Conservation (phyloP, 2,329 filamentous ascomycete species). For the Ophiocordyceps camponoti-floridani region DNA sequence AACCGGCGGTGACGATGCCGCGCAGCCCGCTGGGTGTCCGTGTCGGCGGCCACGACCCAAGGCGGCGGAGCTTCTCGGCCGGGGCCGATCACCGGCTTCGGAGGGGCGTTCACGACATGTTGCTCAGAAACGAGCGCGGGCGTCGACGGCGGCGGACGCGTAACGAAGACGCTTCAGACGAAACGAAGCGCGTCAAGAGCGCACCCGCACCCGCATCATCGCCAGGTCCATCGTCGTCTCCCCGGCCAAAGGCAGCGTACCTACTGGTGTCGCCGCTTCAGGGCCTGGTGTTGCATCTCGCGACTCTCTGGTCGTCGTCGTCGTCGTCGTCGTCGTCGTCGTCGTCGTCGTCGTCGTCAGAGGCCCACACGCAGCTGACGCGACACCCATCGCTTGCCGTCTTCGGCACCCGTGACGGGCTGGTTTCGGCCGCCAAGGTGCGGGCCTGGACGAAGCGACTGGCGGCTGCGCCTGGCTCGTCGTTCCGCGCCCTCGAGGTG, state of each 20-base stretch:
- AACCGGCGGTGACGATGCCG: constrained; percentile 9
- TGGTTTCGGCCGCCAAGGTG: constrained; percentile 49
- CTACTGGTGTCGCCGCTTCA: constrained; percentile 52
- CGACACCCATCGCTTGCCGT: constrained; percentile 46
- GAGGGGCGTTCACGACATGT: constrained; percentile 27
- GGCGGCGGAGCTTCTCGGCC: constrained; percentile 19
- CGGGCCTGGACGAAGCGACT: constrained; percentile 46
- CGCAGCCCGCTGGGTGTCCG: constrained; percentile 18
- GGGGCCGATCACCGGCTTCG: constrained; percentile 27
- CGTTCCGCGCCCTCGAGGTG: constrained; percentile 30
- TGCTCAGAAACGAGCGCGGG: constrained; percentile 15
- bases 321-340: not conserved
- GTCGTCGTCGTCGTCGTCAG: constrained; percentile 4
- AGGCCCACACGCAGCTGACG: constrained; percentile 34
- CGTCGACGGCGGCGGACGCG: constrained; percentile 1
- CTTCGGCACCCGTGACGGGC: constrained; percentile 59
- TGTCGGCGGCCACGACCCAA: constrained; percentile 30
- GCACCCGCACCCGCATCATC: not conserved
- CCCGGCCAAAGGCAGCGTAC: constrained; percentile 28
- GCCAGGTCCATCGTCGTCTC: not conserved
- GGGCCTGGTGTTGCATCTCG: constrained; percentile 39
- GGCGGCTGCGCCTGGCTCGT: constrained; percentile 17
- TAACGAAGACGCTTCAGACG: not conserved
- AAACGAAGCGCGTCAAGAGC: not conserved
- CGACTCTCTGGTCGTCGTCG: constrained; percentile 35